Percentiles rank a stretch among this genome's conserved stretches.
Conservation (phyloP, 345 rosid species). For the Bruguiera parviflora region DNA sequence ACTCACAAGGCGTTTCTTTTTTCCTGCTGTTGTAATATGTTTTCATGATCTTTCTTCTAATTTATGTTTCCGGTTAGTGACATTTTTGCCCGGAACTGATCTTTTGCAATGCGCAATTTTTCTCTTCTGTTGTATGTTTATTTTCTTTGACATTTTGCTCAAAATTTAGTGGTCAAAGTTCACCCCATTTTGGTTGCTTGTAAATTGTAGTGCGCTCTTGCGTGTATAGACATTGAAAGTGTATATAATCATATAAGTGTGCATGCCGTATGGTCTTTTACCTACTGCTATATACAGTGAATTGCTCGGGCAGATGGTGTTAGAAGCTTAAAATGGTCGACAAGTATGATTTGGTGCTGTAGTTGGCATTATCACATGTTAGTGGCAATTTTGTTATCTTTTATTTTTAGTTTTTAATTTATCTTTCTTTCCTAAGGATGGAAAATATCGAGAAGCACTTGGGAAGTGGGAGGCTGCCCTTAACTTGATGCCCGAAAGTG, state of each 20-base stretch:
- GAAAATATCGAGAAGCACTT: conserved; percentile 76
- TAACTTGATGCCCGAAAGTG: conserved; percentile 58
- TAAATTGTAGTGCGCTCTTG: neutral
- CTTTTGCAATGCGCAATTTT: neutral
- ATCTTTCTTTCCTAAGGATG: conserved; percentile 48
- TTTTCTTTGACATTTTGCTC: neutral
- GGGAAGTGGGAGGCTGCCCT: conserved; percentile 91
- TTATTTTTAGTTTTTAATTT: neutral
- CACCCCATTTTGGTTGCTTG: neutral
- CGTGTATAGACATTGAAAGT: too few species aligned
- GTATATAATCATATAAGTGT: too few species aligned
- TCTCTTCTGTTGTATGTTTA: neutral
- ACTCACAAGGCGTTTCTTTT: too few species aligned
- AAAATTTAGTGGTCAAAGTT: neutral
- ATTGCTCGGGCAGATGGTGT: neutral
- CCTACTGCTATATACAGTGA: neutral
- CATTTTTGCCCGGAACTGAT: neutral
- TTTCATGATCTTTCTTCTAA: too few species aligned
- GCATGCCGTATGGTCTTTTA: neutral
- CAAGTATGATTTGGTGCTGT: neutral
- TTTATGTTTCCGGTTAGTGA: neutral
- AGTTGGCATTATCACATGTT: neutral
- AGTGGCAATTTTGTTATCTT: neutral
- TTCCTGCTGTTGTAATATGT: too few species aligned
- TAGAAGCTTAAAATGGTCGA: neutral